phyloP scores from a whole-genome alignment of 1,139 yeast genomes.

The Nakaseomyces delphensis region DNA sequence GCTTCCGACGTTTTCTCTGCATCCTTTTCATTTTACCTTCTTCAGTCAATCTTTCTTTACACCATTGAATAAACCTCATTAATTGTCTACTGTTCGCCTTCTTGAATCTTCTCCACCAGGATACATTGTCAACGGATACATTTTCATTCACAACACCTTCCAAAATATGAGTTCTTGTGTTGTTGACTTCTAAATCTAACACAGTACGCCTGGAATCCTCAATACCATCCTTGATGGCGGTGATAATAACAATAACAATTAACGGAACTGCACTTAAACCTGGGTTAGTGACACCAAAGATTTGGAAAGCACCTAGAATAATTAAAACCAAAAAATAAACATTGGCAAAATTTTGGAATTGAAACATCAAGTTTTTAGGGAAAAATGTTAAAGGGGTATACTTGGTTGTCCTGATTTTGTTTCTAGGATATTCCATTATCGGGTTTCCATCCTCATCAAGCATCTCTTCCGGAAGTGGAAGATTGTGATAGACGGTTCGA shows the following conservation, averaged over 20 bases:
- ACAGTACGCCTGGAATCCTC: conserved; percentile 85
- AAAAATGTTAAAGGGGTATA: conserved; percentile 84
- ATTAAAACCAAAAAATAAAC: conserved; percentile 73
- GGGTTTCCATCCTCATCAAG: conserved; percentile 61
- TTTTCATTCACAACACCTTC: conserved; percentile 66
- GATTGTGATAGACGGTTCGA: conserved; percentile 59
- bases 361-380: conserved; percentile 73
- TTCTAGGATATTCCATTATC: conserved; percentile 53
- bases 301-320: conserved; percentile 76
- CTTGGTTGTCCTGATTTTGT: conserved; percentile 91
- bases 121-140: conserved; percentile 53
- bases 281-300: conserved; percentile 87
- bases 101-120: conserved; percentile 54
- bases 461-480: conserved; percentile 55
- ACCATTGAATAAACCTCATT: conserved; percentile 26
- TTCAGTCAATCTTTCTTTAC: conserved; percentile 33
- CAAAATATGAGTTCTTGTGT: conserved; percentile 72
- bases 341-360: conserved; percentile 86
- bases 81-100: conserved; percentile 39
- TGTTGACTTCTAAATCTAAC: conserved; percentile 77
- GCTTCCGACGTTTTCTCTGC: conserved; percentile 7
- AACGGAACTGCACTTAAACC: conserved; percentile 90
- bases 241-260: conserved; percentile 79
- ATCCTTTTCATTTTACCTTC: conserved; percentile 31
- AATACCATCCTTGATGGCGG: conserved; percentile 87